These are phyloP conservation scores for Daldinia caldariorum DNA, from an alignment of 495 filamentous ascomycete species.

Conservation along the genomic window DNA sequence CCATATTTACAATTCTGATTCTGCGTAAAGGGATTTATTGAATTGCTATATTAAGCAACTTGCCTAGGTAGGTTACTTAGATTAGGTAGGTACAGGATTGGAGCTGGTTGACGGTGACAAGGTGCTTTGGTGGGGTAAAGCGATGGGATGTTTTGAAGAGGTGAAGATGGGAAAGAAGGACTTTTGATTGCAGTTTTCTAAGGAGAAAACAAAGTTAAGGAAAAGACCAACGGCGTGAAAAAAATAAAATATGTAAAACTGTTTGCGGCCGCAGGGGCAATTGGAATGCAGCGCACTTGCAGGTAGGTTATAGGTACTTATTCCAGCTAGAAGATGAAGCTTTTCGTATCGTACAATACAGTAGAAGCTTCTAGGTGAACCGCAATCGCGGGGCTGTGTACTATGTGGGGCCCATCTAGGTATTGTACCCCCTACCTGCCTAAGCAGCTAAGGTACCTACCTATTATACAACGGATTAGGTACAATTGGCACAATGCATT, in stretches of 20 bases:
- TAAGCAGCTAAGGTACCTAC: not conserved
- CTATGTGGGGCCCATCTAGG: constrained; percentile 29
- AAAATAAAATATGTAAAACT: constrained; percentile 3
- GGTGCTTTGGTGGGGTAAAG: not conserved
- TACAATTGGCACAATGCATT: too few relatives aligned
- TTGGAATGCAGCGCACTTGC: constrained; percentile 34
- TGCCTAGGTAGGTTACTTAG: too few relatives aligned
- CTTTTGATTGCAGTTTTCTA: constrained; percentile 8
- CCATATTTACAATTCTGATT: constrained; percentile 42
- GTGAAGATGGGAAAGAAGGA: not conserved
- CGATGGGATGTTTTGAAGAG: not conserved
- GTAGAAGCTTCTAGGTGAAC: constrained; percentile 45
- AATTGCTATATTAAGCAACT: constrained; percentile 5
- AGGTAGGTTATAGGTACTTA: too few relatives aligned
- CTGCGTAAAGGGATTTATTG: not conserved
- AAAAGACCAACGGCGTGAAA: not conserved
- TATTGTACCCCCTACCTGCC: too few relatives aligned
- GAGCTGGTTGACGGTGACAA: constrained; percentile 5
- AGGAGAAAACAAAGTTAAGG: not conserved
- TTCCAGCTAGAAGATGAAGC: constrained; percentile 32
- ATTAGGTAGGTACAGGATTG: too few relatives aligned
- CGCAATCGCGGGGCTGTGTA: constrained; percentile 37
- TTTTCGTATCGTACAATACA: constrained; percentile 31
- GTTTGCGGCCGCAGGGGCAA: constrained; percentile 28
- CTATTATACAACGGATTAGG: not conserved